A percentile compares a stretch with the other conserved stretches of the same genome.
phyloP scores from a whole-genome alignment of 176 grass and related monocot species.

The Musa beccarii region DNA sequence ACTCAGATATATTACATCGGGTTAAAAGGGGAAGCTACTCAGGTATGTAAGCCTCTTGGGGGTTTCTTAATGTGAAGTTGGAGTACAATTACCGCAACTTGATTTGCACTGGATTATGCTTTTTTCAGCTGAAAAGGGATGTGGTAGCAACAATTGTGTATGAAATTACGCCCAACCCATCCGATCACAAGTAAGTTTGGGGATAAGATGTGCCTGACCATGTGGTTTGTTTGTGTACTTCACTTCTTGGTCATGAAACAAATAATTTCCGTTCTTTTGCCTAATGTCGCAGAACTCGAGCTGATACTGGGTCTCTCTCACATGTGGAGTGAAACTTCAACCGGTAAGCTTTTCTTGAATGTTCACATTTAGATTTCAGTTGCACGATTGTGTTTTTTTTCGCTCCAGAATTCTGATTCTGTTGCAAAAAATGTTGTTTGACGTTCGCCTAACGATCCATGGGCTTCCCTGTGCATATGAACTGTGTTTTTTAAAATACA shows the following conservation, averaged over 20 bases:
- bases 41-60: constrained; percentile 33
- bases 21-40: constrained; percentile 92
- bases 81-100: constrained; percentile 20
- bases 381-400: no score
- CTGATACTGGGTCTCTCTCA: constrained; percentile 47
- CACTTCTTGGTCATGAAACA: not conserved
- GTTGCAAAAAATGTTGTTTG: no score
- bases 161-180: constrained; percentile 91
- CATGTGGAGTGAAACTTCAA: constrained; percentile 55
- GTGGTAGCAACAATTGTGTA: constrained; percentile 96
- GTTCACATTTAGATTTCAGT: no score
- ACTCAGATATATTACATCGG: constrained; percentile 97
- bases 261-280: constrained; percentile 12
- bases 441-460: no score
- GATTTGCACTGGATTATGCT: not conserved
- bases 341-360: constrained; percentile 16
- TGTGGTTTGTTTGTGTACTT: not conserved
- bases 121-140: constrained; percentile 85
- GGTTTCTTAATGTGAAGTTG: not conserved
- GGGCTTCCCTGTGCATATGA: no score
- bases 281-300: constrained; percentile 38
- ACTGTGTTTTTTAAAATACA: no score
- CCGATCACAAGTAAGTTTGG: constrained; percentile 86
- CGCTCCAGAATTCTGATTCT: no score
- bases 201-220: not conserved